A percentile compares a stretch with the other conserved stretches of the same genome.
Evolutionary conservation across 495 filamentous ascomycete species (phyloP).

Genomic region (Usnea hakonensis): DNA sequence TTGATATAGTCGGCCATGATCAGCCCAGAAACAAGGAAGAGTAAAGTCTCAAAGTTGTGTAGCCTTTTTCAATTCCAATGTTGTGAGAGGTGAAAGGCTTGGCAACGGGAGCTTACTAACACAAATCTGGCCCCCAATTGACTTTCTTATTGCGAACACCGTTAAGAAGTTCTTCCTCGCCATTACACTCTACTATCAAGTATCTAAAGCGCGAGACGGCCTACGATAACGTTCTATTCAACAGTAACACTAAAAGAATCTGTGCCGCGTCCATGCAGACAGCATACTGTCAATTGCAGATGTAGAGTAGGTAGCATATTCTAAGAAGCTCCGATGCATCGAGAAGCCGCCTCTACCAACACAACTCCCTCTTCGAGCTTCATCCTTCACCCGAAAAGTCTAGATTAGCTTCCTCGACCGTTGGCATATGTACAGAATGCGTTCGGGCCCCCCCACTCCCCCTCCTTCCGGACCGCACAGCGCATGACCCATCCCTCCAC

Average conservation of each 20-base stretch:
- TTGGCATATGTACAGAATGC: not conserved
- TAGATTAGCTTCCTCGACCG: not conserved
- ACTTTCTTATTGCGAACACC: no score
- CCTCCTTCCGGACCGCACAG: no score
- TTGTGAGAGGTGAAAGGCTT: no score
- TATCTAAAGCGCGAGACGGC: no score
- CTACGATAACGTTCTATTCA: no score
- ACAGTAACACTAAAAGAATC: no score
- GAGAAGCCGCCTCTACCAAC: not conserved
- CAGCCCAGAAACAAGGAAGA: not conserved
- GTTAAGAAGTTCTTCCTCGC: no score
- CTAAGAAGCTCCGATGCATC: not conserved
- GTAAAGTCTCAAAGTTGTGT: not conserved
- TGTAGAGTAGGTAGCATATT: not conserved
- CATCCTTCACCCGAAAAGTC: not conserved
- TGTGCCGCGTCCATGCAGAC: no score
- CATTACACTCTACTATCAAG: no score
- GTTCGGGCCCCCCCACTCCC: not conserved
- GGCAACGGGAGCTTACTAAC: not conserved
- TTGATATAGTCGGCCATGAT: conserved; percentile 51
- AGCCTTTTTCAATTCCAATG: no score
- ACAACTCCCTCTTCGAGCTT: not conserved
- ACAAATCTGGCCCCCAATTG: no score
- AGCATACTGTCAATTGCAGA: not conserved
- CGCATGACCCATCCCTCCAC: not conserved